Evolutionary conservation across 768 basidiomycete species (phyloP), one percentile per base, ranked within the genome.

Genomic region (Clitopilus passeckerianus): DNA sequence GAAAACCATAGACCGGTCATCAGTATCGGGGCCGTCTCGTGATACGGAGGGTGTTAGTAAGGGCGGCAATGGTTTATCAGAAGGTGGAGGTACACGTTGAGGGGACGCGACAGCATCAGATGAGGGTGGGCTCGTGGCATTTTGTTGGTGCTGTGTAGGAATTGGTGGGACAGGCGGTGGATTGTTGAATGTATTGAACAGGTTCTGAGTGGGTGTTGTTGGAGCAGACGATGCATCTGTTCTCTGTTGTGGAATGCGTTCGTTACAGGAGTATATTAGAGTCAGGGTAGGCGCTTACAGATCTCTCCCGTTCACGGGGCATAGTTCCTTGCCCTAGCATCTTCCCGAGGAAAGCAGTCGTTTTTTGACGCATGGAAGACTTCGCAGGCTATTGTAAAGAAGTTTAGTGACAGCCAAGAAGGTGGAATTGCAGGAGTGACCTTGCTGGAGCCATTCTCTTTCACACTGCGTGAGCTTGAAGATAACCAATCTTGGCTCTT

Each of bases 281-380:
- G 61, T 35, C 55, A 57, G 61, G 58, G 24, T 53, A 37, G 58
- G 57, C 24, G 59, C 80, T 69, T 72, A 91, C 89, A 57, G 85
- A 86, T 72, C 87, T 83, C 69, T 91, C 89, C 53, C 89, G 80
- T 69, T 91, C 89, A 54, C 89, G 80, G 30, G 83, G 78, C 33
- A 80, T 80, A 53, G 74, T 78, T 55, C 63, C 61, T 64, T 86
- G 82, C 3, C 90, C 89, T 37, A 87, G 73, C 86, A 93, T 87
- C 72, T 86, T 91, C 2, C 89, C 90, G 63, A 89, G 77, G 68
- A 93, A 86, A 52, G 89, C 89, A 65, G 82, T 89, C n/a, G 90
- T 90, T 70, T 90, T 93, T 35, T 85, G 81, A 62, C 89, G 75
- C 59, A 93, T 86, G 6, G 90, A 85, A 10, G 83, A 80, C 69